Evolutionary conservation across 176 grass and related monocot genomes (phyloP), one percentile per base, ranked within the genome.

Genomic region (Tillandsia leiboldiana): DNA sequence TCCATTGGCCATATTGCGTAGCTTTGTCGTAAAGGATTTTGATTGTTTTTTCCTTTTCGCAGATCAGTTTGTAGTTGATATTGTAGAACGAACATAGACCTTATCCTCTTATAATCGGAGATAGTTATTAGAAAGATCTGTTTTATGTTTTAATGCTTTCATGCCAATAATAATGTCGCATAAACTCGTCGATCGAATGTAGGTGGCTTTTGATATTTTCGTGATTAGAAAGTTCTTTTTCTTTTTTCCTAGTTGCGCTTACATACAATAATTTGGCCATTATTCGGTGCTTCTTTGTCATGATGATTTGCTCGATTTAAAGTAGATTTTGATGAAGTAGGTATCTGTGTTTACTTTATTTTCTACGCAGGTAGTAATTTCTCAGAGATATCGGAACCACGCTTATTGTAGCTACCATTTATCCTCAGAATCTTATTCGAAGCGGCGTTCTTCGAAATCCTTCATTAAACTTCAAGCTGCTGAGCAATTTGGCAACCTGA

Each of bases 401-500:
- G 56, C 22, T 20, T 10, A 33, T 66, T 13, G 10, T 29, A 56
- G 50, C 24, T 18, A 18, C 9, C 53, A n/a, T 42, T 5, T 65
- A 53, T 67, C 50, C 51, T 47, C 63, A 53, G 64, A 12, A 48
- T 48, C 24, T 54, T 14, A 54, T 64, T 66, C 15, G 24, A 42
- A 13, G 48, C 63, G 42, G 50, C 62, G 48, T 29, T 26, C n/a
- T 66, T 9, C 2, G 12, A 66, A 8, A 22, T 17, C 50, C 18
- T 10, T 52, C 13, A 54, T 17, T 29, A 75, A 75, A 67, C 12
- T 75, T 26, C 73, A 42, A 67, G 73, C 24, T 75, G 62, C 63
- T 66, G 73, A 51, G 48, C 50, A 48, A 23, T 42, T 67, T 66
- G 62, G 50, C 20, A 26, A 75, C 6, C 14, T 50, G 22, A 66